A percentile compares a stretch with the other conserved stretches of the same genome.
These are phyloP conservation scores for Pythium angustatum DNA, from an alignment of 352 stramenopile species.

Conservation along the genomic window DNA sequence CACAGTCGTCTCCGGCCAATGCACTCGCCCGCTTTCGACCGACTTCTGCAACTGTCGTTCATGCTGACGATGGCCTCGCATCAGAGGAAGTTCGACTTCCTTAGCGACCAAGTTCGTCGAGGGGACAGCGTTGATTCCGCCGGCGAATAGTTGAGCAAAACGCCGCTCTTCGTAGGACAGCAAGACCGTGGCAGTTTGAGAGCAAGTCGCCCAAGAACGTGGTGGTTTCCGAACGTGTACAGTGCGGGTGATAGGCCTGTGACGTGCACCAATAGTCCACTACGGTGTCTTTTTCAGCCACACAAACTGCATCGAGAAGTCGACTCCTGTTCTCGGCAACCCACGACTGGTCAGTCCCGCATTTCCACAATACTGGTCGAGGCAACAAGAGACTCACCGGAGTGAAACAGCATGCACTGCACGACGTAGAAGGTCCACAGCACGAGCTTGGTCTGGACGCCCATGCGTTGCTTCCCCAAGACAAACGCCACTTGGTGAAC, in stretches of 20 bases:
- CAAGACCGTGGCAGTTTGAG: too few species aligned
- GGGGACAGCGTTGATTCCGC: background rate
- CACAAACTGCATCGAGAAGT: slow-evolving; percentile 12
- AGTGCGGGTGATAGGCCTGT: too few species aligned
- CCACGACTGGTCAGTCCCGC: too few species aligned
- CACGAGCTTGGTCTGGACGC: slow-evolving; percentile 38
- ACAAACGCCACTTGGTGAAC: slow-evolving; percentile 41
- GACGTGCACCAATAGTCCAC: too few species aligned
- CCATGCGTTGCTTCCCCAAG: slow-evolving; percentile 26
- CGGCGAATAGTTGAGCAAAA: too few species aligned
- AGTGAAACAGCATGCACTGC: slow-evolving; percentile 36
- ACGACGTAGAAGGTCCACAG: slow-evolving; percentile 45
- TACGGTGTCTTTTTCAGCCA: background rate
- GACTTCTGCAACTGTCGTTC: background rate
- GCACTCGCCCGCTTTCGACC: slow-evolving; percentile 6
- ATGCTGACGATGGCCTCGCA: background rate
- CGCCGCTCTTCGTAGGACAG: too few species aligned
- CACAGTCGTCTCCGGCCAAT: slow-evolving; percentile 51
- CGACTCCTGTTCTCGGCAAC: slow-evolving; percentile 5
- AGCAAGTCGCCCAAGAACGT: too few species aligned
- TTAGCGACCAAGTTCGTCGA: background rate
- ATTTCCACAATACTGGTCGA: too few species aligned
- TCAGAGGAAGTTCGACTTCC: background rate
- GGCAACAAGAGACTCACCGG: too few species aligned
- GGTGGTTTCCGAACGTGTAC: too few species aligned